Evolutionary conservation across 495 filamentous ascomycete species (phyloP).

Genomic region (Podospora didyma): DNA sequence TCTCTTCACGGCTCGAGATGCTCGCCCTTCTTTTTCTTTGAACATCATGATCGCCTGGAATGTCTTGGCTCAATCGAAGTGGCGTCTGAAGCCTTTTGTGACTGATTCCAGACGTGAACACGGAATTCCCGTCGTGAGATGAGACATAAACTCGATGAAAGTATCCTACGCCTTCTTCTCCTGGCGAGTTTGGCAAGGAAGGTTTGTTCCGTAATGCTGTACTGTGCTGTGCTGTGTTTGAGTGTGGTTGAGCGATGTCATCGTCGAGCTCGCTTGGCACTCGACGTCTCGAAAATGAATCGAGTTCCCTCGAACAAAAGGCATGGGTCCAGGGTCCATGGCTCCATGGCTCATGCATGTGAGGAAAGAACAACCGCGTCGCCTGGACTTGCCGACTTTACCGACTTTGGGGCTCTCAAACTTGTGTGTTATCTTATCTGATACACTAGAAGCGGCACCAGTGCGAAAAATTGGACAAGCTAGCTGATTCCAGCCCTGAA

Average conservation of each 20-base stretch:
- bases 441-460: conserved; percentile 7
- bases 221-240: neutral
- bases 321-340: neutral
- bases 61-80: neutral
- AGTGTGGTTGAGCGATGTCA: neutral
- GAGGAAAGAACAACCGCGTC: neutral
- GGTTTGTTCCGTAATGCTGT: too few relatives aligned
- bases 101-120: neutral
- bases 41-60: neutral
- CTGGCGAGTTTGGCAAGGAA: too few relatives aligned
- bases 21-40: neutral
- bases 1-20: neutral
- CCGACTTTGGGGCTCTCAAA: neutral
- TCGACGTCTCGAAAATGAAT: too few relatives aligned
- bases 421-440: conserved; percentile 13
- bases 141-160: neutral
- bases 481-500: conserved; percentile 7
- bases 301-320: too few relatives aligned
- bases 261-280: neutral
- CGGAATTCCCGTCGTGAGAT: neutral
- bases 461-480: neutral
- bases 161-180: neutral
- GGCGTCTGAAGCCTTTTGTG: neutral
- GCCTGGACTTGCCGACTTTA: neutral
- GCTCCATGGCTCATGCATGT: neutral